Percentiles rank a stretch among this genome's conserved stretches.
Conservation (phyloP, 2,329 filamentous ascomycete genomes). For the Ceratocystis cacaofunesta region DNA sequence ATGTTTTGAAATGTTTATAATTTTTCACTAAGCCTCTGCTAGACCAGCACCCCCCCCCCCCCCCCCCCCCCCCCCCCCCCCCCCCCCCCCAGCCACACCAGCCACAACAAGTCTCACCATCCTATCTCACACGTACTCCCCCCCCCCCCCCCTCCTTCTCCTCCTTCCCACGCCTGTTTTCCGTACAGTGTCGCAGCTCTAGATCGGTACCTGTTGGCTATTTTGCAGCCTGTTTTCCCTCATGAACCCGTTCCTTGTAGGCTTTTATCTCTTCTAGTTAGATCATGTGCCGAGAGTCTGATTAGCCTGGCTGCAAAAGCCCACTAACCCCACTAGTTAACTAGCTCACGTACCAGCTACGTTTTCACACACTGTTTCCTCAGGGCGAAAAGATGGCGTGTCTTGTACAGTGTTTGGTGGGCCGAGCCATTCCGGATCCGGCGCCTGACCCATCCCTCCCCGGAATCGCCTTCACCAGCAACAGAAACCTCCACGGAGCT, state of each 20-base stretch:
- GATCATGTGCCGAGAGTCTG: neutral
- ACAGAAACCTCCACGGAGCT: neutral
- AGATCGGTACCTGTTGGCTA: neutral
- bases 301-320: neutral
- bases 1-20: slow-evolving; percentile 4
- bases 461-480: neutral
- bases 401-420: neutral
- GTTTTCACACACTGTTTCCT: neutral
- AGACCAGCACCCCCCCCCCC: neutral
- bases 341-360: neutral
- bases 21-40: neutral
- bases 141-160: neutral
- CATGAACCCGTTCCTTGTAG: neutral
- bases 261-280: neutral
- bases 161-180: neutral
- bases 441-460: neutral
- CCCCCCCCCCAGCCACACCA: too few relatives aligned
- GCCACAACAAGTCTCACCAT: too few relatives aligned
- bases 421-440: neutral
- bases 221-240: neutral
- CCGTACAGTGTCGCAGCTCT: neutral
- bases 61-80: too few relatives aligned
- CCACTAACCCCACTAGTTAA: too few relatives aligned
- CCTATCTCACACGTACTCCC: too few relatives aligned
- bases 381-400: neutral